A percentile compares a stretch with the other conserved stretches of the same genome.
Evolutionary conservation across 768 basidiomycete species (phyloP).

Genomic region (Lepiota brunneoincarnata): DNA sequence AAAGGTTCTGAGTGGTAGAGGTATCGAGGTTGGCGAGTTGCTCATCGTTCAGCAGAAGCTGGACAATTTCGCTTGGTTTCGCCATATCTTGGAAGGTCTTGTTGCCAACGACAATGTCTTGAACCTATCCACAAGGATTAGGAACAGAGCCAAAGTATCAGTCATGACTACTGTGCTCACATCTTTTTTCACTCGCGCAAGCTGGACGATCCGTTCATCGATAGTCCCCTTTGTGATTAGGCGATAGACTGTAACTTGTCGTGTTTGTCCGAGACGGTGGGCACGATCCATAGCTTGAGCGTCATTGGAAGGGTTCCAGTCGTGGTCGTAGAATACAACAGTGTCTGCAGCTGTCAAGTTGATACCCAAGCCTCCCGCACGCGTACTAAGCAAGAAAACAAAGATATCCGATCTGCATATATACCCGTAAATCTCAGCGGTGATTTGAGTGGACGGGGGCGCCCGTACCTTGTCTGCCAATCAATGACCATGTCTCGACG

Average conservation of each 20-base stretch:
- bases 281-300: slow-evolving; percentile 99
- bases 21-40: slow-evolving; percentile 75
- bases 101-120: slow-evolving; percentile 98
- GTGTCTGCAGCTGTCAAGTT: slow-evolving; percentile 96
- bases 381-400: slow-evolving; percentile 86
- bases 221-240: slow-evolving; percentile 92
- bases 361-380: slow-evolving; percentile 95
- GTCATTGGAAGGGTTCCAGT: slow-evolving; percentile 97
- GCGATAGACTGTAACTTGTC: slow-evolving; percentile 95
- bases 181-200: slow-evolving; percentile 97
- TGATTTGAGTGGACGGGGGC: background rate
- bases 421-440: slow-evolving; percentile 5
- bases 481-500: slow-evolving; percentile 98
- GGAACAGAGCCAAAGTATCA: slow-evolving; percentile 8
- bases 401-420: slow-evolving; percentile 76
- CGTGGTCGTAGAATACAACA: slow-evolving; percentile 92
- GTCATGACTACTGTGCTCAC: slow-evolving; percentile 38
- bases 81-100: slow-evolving; percentile 92
- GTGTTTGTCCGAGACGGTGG: slow-evolving; percentile 93
- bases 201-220: slow-evolving; percentile 94
- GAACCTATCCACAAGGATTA: slow-evolving; percentile 56
- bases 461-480: slow-evolving; percentile 90
- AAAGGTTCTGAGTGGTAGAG: slow-evolving; percentile 30
- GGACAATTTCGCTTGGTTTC: slow-evolving; percentile 96
- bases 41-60: slow-evolving; percentile 90